Base-by-base conservation (phyloP, 176 grass and related monocot species). In the Tillandsia leiboldiana region DNA sequence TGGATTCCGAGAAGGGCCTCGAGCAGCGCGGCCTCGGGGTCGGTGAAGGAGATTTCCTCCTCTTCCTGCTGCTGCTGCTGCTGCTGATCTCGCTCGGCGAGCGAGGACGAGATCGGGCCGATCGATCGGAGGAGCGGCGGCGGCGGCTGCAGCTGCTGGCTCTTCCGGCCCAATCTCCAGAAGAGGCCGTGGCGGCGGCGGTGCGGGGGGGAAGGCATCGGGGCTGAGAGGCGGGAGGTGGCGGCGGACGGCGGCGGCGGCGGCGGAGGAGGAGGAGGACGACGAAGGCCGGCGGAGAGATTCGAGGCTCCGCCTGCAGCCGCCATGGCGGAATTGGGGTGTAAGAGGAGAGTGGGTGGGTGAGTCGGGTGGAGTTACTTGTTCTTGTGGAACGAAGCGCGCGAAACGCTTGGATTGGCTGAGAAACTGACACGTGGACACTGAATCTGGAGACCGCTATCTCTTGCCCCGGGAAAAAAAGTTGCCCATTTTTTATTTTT, bases 1-100 rank as follows among this genome's bases (percentile, higher is more conserved):
- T 87, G 92, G 6, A 92, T 81, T 14, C 92, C 92, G 49, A 89
- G 75, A 10, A 96, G 81, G n/a, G 88, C 88, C 50, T 96, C 92
- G 15, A 96, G 14, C 11, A 96, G 83, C 5, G 63, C 77, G 10
- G 62, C 47, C 73, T 92, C 92, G 11, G 81, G 76, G 2, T 81
- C 88, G 1, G 79, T 85, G 76, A 85, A 85, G n/a, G 64, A 50
- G 64, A 59, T 18, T 14, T 18, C 15, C 54, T 58, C 54, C 13
- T 58, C 6, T 13, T 58, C 11, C 13, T 20, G 13, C 54, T 58
- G 53, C 53, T 57, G 64, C 74, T 59, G 27, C 51, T 15, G 14
- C 51, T 11, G 27, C 51, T n/a, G 14, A 28, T 17, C 65, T 68
- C 33, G 6, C 10, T 69, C 65, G n/a, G 59, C 29, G 15, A 56